Evolutionary conservation across 805 yeast species (phyloP).

Genomic region (Yamadazyma olivae): DNA sequence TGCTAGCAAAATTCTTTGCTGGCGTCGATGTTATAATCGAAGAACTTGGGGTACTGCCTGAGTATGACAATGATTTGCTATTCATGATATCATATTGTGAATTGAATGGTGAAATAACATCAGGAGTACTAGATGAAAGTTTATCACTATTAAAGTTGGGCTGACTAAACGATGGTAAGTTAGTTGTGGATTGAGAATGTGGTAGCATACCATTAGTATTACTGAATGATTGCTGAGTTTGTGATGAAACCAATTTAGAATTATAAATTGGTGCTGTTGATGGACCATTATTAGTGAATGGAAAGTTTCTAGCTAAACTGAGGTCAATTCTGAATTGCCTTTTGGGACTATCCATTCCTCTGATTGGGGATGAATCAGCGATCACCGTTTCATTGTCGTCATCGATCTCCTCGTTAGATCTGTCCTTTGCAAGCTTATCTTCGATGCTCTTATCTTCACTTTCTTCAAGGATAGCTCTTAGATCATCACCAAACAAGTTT

Average conservation of each 20-base stretch:
- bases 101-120: slow-evolving; percentile 10
- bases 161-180: slow-evolving; percentile 5
- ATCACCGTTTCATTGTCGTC: slow-evolving; percentile 40
- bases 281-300: slow-evolving; percentile 20
- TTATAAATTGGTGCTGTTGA: slow-evolving; percentile 35
- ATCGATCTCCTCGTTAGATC: slow-evolving; percentile 12
- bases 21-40: slow-evolving; percentile 16
- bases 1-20: slow-evolving; percentile 6
- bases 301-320: slow-evolving; percentile 9
- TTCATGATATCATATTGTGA: slow-evolving; percentile 4
- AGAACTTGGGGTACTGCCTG: slow-evolving; percentile 5
- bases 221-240: background rate
- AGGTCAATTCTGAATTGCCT: slow-evolving; percentile 17
- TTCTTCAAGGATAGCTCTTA: slow-evolving; percentile 12
- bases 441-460: slow-evolving; percentile 4
- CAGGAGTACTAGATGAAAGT: slow-evolving; percentile 7
- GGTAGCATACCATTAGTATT: background rate
- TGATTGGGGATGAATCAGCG: slow-evolving; percentile 39
- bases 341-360: slow-evolving; percentile 9
- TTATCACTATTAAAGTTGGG: slow-evolving; percentile 1
- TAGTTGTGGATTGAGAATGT: slow-evolving; percentile 9
- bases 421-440: slow-evolving; percentile 3
- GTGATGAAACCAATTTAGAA: slow-evolving; percentile 13
- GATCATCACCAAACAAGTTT: slow-evolving; percentile 10
- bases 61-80: slow-evolving; percentile 2